phyloP scores from a whole-genome alignment of 352 stramenopile species.

The Plasmopara muralis region DNA sequence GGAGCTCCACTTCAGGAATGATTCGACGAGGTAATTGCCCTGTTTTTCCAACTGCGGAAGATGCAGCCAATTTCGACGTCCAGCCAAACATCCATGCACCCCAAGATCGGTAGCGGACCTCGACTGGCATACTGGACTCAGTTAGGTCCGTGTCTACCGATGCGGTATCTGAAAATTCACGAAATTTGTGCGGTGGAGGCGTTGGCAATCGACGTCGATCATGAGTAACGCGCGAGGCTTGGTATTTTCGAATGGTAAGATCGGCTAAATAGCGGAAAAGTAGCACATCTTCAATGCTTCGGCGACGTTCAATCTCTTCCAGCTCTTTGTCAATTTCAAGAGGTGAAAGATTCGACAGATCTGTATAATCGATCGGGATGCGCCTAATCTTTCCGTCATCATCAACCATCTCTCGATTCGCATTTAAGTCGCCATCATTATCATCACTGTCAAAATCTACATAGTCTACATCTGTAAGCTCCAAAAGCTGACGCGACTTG shows the following conservation, averaged over 20 bases:
- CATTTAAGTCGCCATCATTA: constrained; percentile 36
- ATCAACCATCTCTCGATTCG: constrained; percentile 14
- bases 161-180: constrained; percentile 60
- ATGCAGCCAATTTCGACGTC: constrained; percentile 60
- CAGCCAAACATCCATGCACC: constrained; percentile 83
- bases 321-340: constrained; percentile 33
- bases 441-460: constrained; percentile 52
- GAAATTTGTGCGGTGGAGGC: constrained; percentile 40
- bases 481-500: constrained; percentile 22
- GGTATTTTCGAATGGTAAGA: constrained; percentile 32
- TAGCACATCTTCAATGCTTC: constrained; percentile 73
- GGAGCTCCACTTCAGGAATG: constrained; percentile 75
- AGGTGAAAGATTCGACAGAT: constrained; percentile 14
- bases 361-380: constrained; percentile 6
- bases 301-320: constrained; percentile 67
- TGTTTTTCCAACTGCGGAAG: constrained; percentile 23
- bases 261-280: constrained; percentile 83
- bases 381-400: constrained; percentile 4
- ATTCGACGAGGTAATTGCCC: constrained; percentile 32
- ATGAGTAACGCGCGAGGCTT: constrained; percentile 16
- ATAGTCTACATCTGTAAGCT: constrained; percentile 32
- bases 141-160: constrained; percentile 76
- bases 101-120: constrained; percentile 74
- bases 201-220: constrained; percentile 21
- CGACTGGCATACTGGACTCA: constrained; percentile 58